These are phyloP conservation scores for Aspergillus saccharolyticus DNA, from an alignment of 495 filamentous ascomycete species.

Conservation along the genomic window DNA sequence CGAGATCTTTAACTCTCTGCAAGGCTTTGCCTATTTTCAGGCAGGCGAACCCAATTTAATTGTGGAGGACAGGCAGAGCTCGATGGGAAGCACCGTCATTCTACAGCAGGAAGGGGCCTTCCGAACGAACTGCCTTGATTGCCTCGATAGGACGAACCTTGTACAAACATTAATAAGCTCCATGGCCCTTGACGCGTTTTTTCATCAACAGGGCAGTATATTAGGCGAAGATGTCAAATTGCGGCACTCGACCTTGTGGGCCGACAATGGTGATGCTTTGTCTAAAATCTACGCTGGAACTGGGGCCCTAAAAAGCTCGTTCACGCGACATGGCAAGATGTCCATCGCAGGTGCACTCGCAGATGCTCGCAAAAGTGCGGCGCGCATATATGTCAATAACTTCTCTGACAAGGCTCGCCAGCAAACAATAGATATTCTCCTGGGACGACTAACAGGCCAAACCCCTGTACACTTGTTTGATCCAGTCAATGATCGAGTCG, in stretches of 20 bases:
- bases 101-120: conserved; percentile 93
- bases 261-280: conserved; percentile 94
- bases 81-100: conserved; percentile 55
- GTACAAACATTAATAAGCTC: conserved; percentile 92
- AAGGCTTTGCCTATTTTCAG: conserved; percentile 86
- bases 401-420: conserved; percentile 91
- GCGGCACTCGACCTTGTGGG: conserved; percentile 88
- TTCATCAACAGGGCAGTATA: conserved; percentile 59
- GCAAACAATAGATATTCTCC: conserved; percentile 86
- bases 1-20: conserved; percentile 67
- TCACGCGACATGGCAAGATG: conserved; percentile 95
- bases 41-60: conserved; percentile 52
- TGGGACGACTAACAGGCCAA: conserved; percentile 82
- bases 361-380: conserved; percentile 90
- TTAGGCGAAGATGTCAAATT: conserved; percentile 79
- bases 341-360: conserved; percentile 90
- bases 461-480: conserved; percentile 80
- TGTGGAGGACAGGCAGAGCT: conserved; percentile 22
- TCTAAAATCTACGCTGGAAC: conserved; percentile 97
- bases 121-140: conserved; percentile 93
- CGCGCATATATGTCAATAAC: conserved; percentile 92
- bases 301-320: conserved; percentile 90
- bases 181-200: conserved; percentile 80
- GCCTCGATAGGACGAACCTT: conserved; percentile 91
- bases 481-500: conserved; percentile 87